Evolutionary conservation across 106 monocot genomes (phyloP).

Genomic region (Triglochin maritima): DNA sequence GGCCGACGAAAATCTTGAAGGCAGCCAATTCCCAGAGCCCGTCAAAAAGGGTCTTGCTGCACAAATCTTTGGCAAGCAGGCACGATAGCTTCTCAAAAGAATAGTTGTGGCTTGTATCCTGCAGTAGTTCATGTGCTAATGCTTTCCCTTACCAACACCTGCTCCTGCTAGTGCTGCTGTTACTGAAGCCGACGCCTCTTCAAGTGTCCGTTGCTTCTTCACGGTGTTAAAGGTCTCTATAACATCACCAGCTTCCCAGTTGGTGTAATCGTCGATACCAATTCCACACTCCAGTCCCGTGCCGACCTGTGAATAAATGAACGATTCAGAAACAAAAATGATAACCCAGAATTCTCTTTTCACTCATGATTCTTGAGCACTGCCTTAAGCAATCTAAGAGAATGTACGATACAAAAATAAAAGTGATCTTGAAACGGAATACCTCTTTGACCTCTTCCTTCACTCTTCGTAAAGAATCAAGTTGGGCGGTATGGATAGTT

Average conservation of each 20-base stretch:
- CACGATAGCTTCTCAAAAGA: not conserved
- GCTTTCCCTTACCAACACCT: conserved; percentile 29
- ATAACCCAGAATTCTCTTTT: not conserved
- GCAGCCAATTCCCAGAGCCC: not conserved
- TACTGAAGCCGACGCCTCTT: conserved; percentile 83
- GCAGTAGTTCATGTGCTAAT: not conserved
- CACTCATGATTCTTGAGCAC: not conserved
- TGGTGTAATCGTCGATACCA: conserved; percentile 55
- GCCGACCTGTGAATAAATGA: conserved; percentile 40
- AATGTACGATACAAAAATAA: not conserved
- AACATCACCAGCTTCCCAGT: conserved; percentile 85
- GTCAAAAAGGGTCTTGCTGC: not conserved
- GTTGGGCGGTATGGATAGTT: conserved; percentile 42
- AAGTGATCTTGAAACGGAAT: conserved; percentile 1
- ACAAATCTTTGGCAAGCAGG: not conserved
- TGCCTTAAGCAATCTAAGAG: not conserved
- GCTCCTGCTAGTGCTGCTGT: conserved; percentile 66
- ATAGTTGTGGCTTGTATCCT: not conserved
- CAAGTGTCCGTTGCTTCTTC: conserved; percentile 79
- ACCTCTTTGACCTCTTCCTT: conserved; percentile 99
- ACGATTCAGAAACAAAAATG: not conserved
- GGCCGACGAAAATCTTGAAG: not conserved
- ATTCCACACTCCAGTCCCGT: conserved; percentile 92
- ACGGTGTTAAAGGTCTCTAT: conserved; percentile 72
- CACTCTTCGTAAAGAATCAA: conserved; percentile 77